Percentiles rank a stretch among this genome's conserved stretches.
phyloP scores from a whole-genome alignment of 169 alveolate species.

The Cardiosporidium cionae region DNA sequence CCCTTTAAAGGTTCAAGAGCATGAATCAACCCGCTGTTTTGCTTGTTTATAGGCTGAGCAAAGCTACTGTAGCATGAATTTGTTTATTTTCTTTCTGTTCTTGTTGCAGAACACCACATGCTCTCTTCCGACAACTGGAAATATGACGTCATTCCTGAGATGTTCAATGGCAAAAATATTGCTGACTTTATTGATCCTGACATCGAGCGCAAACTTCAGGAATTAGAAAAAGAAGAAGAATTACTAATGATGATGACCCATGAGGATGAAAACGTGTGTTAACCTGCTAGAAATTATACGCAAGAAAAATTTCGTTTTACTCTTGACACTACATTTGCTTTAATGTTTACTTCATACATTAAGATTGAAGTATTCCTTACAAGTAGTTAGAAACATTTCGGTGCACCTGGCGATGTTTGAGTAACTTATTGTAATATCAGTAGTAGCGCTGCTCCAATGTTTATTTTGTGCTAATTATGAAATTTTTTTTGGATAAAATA shows the following conservation, averaged over 20 bases:
- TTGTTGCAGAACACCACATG: slow-evolving; percentile 61
- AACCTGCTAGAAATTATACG: background rate
- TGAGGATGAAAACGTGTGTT: slow-evolving; percentile 2
- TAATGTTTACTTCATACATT: background rate
- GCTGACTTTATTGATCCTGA: slow-evolving; percentile 94
- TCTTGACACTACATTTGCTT: background rate
- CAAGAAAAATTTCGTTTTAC: background rate
- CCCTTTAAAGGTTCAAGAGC: background rate
- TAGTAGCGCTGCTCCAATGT: too few species aligned
- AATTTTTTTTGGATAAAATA: too few species aligned
- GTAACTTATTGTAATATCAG: too few species aligned
- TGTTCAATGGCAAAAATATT: slow-evolving; percentile 93
- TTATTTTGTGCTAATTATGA: too few species aligned
- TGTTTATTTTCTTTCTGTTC: slow-evolving; percentile 2
- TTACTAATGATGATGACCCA: slow-evolving; percentile 39
- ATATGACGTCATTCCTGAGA: slow-evolving; percentile 95
- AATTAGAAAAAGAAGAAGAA: slow-evolving; percentile 93
- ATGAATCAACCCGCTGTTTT: background rate
- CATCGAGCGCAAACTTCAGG: slow-evolving; percentile 83
- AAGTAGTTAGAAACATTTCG: background rate
- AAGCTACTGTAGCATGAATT: background rate
- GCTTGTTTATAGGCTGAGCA: background rate
- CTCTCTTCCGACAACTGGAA: slow-evolving; percentile 87
- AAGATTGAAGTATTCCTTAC: background rate
- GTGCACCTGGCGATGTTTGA: background rate